Evolutionary conservation across 495 filamentous ascomycete species (phyloP), one percentile per base, ranked within the genome.

Genomic region (Xylaria bambusicola): DNA sequence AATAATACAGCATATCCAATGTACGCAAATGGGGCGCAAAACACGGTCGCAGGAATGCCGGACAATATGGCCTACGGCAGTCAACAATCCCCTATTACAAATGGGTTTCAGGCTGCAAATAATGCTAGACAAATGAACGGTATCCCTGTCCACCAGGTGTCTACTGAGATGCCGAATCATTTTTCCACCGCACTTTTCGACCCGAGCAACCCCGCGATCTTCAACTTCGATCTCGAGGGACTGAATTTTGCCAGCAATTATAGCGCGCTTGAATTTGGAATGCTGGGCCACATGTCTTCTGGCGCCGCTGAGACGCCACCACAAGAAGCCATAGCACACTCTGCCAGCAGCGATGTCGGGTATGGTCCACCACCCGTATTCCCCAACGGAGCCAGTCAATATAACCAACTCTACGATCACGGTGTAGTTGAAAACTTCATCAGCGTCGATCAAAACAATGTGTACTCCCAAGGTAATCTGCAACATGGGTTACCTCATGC

Each of bases 221-320:
- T 92, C 78, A 96, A 96, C 68, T 96, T 96, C 68, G 91, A 97
- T 69, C 80, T 96, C 2, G 91, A 94, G 33, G 91, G 91, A 49
- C 81, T 96, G 65, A 96, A 97, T 71, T 98, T 98, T 68, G 92
- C 91, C 47, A 97, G 93, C 67, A 90, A 93, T 31, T 98, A 97
- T 65, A 93, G 91, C 58, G 92, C 91, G 29, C 73, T 95, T 58
- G 94, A 98, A 70, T 96, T 97, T 67, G 86, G 90, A 20, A 96
- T 96, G 84, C 84, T 98, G 4, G 90, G 90, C 18, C 92, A 97
- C 66, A 93, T 98, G 89, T 89, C 90, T 27, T 91, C 87, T 17
- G 91, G 90, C 1, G 90, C 89, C 2, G 88, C 84, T 18, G 91
- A 93, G 53, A 91, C 89, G 1, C 86, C 86, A 6, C 85, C 88